These are phyloP conservation scores for Leccinum longicurvipes DNA, from an alignment of 768 basidiomycete genomes.

Conservation along the genomic window DNA sequence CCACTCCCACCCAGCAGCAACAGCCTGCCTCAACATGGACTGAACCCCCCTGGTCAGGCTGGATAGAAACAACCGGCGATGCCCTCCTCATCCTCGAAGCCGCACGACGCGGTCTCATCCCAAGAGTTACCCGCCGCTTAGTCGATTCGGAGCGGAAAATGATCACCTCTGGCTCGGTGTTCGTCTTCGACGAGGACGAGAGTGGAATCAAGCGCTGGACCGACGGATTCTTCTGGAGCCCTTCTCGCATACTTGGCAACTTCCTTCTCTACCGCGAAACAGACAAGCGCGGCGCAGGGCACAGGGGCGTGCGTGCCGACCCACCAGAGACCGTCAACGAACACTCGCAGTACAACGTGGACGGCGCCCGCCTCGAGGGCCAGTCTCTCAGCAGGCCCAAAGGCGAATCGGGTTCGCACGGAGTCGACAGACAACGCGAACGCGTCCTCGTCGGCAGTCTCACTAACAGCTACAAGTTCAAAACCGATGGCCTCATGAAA, in stretches of 20 bases:
- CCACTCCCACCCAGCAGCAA: constrained; percentile 10
- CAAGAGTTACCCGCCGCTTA: constrained; percentile 86
- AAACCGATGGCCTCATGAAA: constrained; percentile 91
- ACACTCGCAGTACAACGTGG: constrained; percentile 35
- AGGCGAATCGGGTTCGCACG: constrained; percentile 42
- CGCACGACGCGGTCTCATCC: constrained; percentile 84
- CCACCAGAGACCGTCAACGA: constrained; percentile 38
- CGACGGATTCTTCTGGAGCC: constrained; percentile 96
- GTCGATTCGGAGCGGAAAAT: constrained; percentile 90
- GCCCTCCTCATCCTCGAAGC: constrained; percentile 97
- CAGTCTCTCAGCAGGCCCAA: constrained; percentile 66
- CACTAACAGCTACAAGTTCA: constrained; percentile 93
- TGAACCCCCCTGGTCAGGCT: constrained; percentile 90
- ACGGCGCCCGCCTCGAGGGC: constrained; percentile 28
- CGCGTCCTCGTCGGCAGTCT: constrained; percentile 83
- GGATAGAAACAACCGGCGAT: constrained; percentile 94
- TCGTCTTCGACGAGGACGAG: constrained; percentile 97
- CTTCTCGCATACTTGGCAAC: constrained; percentile 88
- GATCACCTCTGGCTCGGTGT: constrained; percentile 91
- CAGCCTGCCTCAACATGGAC: constrained; percentile 57
- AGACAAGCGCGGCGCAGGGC: constrained; percentile 72
- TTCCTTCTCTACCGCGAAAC: constrained; percentile 95
- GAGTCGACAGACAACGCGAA: constrained; percentile 72
- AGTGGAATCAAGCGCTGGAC: constrained; percentile 98
- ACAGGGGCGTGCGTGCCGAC: constrained; percentile 49